Conservation (phyloP, 495 filamentous ascomycete genomes). For the Glonium stellatum region DNA sequence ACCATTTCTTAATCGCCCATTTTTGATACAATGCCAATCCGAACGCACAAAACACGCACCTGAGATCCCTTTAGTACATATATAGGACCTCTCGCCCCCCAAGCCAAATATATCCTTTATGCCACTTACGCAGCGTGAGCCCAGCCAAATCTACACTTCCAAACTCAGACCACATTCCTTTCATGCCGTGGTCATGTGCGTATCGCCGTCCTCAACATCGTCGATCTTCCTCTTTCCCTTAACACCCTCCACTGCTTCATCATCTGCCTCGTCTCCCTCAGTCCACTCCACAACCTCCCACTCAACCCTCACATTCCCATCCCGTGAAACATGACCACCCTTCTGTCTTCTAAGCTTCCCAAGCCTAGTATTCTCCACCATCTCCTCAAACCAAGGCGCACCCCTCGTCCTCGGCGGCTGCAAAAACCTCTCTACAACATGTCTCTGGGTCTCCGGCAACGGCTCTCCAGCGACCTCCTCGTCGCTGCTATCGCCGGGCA, state of each 20-base stretch:
- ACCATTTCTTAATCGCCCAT: background rate
- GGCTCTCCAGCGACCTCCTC: constrained; percentile 22
- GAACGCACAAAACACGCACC: background rate
- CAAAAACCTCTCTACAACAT: constrained; percentile 15
- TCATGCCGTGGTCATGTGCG: constrained; percentile 15
- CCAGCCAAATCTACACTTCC: background rate
- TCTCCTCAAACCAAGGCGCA: constrained; percentile 74
- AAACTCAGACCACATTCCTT: background rate
- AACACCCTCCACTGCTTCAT: constrained; percentile 10
- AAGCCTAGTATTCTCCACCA: constrained; percentile 66
- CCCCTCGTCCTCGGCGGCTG: constrained; percentile 42
- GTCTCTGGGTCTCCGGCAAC: constrained; percentile 24
- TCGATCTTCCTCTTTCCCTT: constrained; percentile 49
- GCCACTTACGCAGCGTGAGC: background rate
- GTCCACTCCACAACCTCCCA: constrained; percentile 82
- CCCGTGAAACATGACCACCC: constrained; percentile 43
- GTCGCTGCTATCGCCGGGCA: constrained; percentile 24
- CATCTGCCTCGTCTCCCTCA: constrained; percentile 46
- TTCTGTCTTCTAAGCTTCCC: constrained; percentile 57
- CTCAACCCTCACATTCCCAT: constrained; percentile 58
- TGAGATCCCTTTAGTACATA: background rate
- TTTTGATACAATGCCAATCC: background rate
- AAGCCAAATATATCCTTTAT: too few species aligned
- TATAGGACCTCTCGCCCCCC: background rate
- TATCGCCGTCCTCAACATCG: constrained; percentile 35